These are phyloP conservation scores for Pythium grandisporangium DNA, from an alignment of 352 stramenopile species.

Conservation along the genomic window DNA sequence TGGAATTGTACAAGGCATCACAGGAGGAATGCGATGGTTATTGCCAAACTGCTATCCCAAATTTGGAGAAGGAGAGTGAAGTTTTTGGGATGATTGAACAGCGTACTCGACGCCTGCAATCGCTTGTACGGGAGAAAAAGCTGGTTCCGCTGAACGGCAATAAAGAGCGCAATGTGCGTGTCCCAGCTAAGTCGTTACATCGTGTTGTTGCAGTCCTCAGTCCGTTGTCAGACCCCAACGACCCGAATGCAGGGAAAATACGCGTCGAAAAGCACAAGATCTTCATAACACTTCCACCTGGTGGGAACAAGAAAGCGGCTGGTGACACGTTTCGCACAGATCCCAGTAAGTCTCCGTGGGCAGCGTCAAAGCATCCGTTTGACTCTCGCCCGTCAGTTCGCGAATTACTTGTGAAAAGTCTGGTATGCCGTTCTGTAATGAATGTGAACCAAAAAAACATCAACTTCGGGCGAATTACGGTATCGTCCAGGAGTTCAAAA, in stretches of 20 bases:
- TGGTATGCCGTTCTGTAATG: slow-evolving; percentile 80
- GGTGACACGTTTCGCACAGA: slow-evolving; percentile 46
- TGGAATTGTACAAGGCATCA: slow-evolving; percentile 64
- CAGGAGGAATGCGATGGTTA: slow-evolving; percentile 61
- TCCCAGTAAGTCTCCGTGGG: slow-evolving; percentile 48
- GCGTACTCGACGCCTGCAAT: slow-evolving; percentile 54
- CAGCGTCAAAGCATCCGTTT: slow-evolving; percentile 72
- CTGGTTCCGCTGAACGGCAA: slow-evolving; percentile 45
- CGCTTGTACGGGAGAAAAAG: slow-evolving; percentile 58
- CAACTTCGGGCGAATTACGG: slow-evolving; percentile 84
- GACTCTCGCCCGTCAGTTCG: slow-evolving; percentile 68
- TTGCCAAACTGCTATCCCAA: slow-evolving; percentile 48
- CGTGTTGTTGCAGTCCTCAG: slow-evolving; percentile 76
- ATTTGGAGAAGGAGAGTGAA: slow-evolving; percentile 67
- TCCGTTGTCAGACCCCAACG: slow-evolving; percentile 28
- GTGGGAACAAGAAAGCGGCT: slow-evolving; percentile 80
- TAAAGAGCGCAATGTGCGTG: slow-evolving; percentile 72
- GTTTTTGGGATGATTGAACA: slow-evolving; percentile 75
- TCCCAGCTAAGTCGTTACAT: slow-evolving; percentile 68
- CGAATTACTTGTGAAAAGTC: slow-evolving; percentile 77
- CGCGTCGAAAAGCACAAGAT: slow-evolving; percentile 84
- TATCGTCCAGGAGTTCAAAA: slow-evolving; percentile 82
- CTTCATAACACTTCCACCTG: slow-evolving; percentile 77
- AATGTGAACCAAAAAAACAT: slow-evolving; percentile 91
- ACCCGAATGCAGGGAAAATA: slow-evolving; percentile 43